These are phyloP conservation scores for Senna tora DNA, from an alignment of 306 rosid genomes.

Conservation along the genomic window DNA sequence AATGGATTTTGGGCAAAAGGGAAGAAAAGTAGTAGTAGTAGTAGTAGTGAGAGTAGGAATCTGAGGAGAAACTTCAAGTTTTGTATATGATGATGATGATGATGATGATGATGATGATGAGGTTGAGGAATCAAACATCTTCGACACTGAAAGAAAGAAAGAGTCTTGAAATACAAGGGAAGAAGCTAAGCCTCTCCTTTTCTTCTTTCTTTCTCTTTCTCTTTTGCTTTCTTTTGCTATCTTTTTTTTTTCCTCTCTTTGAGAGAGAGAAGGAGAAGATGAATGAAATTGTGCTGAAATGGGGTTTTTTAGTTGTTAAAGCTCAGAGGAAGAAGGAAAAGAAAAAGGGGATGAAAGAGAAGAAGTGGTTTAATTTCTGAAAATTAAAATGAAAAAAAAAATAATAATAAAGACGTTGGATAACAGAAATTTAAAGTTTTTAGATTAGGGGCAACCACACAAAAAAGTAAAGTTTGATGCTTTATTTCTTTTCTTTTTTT, in stretches of 20 bases:
- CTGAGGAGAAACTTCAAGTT: conserved; percentile 61
- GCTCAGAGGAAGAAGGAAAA: conserved; percentile 45
- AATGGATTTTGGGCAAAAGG: conserved; percentile 48
- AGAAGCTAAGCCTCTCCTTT: conserved; percentile 58
- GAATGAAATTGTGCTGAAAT: conserved; percentile 53
- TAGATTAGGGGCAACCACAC: conserved; percentile 54
- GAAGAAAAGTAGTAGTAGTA: conserved; percentile 57
- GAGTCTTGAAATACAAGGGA: conserved; percentile 84
- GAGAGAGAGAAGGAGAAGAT: conserved; percentile 47
- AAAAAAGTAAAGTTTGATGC: conserved; percentile 65
- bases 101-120: too few relatives aligned
- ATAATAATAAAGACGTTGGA: conserved; percentile 63
- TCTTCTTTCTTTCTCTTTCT: conserved; percentile 41
- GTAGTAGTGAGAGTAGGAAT: too few relatives aligned
- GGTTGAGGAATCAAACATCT: conserved; percentile 80
- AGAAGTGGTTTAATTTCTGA: conserved; percentile 39
- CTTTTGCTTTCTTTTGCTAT: conserved; percentile 52
- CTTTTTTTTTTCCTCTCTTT: too few relatives aligned
- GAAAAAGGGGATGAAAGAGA: conserved; percentile 37
- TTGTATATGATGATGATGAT: too few relatives aligned
- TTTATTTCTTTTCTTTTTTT: conserved; percentile 48
- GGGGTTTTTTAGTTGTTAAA: conserved; percentile 44
- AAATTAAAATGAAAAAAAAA: conserved; percentile 28
- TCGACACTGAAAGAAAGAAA: conserved; percentile 44
- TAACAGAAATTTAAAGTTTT: conserved; percentile 76